A percentile compares a stretch with the other conserved stretches of the same genome.
Evolutionary conservation across 495 filamentous ascomycete species (phyloP).

Genomic region (Zalerion maritima): DNA sequence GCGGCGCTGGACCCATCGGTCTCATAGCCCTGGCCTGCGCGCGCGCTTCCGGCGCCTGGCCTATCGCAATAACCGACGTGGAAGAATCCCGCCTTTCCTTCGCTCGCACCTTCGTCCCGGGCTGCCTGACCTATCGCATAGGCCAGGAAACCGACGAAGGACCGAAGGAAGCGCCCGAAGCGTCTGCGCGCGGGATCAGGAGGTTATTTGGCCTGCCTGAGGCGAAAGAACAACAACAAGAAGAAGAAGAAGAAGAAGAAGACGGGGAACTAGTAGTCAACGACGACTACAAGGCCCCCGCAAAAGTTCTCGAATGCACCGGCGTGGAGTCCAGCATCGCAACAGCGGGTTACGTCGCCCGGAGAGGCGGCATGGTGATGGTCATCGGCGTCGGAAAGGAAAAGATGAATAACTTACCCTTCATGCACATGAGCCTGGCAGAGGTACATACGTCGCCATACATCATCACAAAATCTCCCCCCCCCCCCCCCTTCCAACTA

Average conservation of each 20-base stretch:
- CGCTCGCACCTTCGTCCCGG: slow-evolving; percentile 42
- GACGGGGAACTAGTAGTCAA: no score
- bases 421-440: slow-evolving; percentile 49
- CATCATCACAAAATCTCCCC: no score
- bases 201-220: slow-evolving; percentile 26
- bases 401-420: slow-evolving; percentile 48
- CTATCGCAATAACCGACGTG: slow-evolving; percentile 49
- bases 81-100: slow-evolving; percentile 41
- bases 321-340: slow-evolving; percentile 45
- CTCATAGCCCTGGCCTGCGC: slow-evolving; percentile 35
- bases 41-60: slow-evolving; percentile 46
- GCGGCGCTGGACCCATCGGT: slow-evolving; percentile 36
- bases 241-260: no score
- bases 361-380: slow-evolving; percentile 43
- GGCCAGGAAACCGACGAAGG: no score
- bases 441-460: slow-evolving; percentile 26
- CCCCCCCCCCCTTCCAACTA: no score
- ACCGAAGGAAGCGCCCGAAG: slow-evolving; percentile 26
- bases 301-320: slow-evolving; percentile 47
- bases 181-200: slow-evolving; percentile 38
- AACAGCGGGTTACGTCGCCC: slow-evolving; percentile 40
- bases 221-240: background rate
- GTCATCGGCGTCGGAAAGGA: slow-evolving; percentile 48
- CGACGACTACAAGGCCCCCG: slow-evolving; percentile 36
- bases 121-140: slow-evolving; percentile 38